A percentile compares a stretch with the other conserved stretches of the same genome.
These are phyloP conservation scores for Coemansia sp. DNA, from an alignment of 192 early-diverging fungal genomes.

Conservation along the genomic window DNA sequence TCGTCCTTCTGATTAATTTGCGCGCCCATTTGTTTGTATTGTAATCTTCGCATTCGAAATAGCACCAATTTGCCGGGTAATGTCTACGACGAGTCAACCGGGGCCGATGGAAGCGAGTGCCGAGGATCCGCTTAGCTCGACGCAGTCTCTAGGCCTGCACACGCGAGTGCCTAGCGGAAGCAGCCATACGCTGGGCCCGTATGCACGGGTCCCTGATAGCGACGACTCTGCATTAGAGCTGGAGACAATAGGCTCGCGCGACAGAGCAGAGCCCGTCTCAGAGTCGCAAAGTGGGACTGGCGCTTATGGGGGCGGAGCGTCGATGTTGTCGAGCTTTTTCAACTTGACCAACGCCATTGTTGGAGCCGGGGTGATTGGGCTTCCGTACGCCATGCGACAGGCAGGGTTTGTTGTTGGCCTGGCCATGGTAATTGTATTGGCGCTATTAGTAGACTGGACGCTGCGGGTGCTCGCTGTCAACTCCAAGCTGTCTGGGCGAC, in stretches of 20 bases:
- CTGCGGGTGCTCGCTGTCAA: slow-evolving; percentile 69
- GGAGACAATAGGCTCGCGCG: not conserved
- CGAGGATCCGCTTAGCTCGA: not conserved
- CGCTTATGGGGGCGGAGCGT: slow-evolving; percentile 15
- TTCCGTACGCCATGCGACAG: slow-evolving; percentile 82
- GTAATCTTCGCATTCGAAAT: not conserved
- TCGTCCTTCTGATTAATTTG: not conserved
- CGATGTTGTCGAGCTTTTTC: slow-evolving; percentile 57
- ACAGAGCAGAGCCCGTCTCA: not conserved
- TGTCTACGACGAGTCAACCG: not conserved
- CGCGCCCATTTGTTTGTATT: not conserved
- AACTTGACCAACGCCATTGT: slow-evolving; percentile 95
- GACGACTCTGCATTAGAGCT: not conserved
- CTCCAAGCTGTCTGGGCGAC: slow-evolving; percentile 73
- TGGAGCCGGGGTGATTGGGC: slow-evolving; percentile 82
- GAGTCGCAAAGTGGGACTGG: not conserved
- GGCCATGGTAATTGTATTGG: slow-evolving; percentile 54
- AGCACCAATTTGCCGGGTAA: not conserved
- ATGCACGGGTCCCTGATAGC: not conserved
- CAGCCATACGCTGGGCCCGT: not conserved
- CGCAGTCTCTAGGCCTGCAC: not conserved
- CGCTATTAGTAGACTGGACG: slow-evolving; percentile 70
- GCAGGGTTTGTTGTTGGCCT: slow-evolving; percentile 67
- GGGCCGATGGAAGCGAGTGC: not conserved
- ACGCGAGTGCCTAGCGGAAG: not conserved